These are phyloP conservation scores for Fonsecaea erecta DNA, from an alignment of 2,329 filamentous ascomycete species.

Conservation along the genomic window DNA sequence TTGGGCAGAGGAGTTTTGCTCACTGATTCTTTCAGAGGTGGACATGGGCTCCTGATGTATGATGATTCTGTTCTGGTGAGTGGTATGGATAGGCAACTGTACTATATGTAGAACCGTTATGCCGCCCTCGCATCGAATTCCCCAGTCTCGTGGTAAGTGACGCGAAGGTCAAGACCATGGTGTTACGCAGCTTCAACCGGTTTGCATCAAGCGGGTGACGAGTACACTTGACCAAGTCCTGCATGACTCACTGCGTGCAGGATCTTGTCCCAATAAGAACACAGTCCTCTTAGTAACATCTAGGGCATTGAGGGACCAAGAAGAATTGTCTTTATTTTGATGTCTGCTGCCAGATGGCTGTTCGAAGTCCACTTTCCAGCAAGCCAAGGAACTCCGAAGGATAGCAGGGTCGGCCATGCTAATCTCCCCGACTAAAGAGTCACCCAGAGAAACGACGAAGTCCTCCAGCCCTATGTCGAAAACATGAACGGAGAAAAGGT, in stretches of 20 bases:
- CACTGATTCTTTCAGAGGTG: background rate
- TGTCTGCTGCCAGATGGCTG: background rate
- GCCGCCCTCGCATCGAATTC: background rate
- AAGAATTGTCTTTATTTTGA: background rate
- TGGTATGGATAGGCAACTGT: background rate
- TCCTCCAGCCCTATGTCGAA: background rate
- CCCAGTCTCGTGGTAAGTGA: background rate
- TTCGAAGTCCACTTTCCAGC: background rate
- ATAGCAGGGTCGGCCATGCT: too few relatives aligned
- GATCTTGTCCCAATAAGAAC: background rate
- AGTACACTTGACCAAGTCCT: background rate
- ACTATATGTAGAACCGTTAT: background rate
- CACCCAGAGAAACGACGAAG: too few relatives aligned
- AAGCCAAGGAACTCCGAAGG: background rate
- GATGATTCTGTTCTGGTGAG: background rate
- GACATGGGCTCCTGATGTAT: background rate
- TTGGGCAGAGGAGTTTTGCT: background rate
- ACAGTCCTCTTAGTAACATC: background rate
- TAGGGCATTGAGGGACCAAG: background rate
- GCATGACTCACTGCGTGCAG: background rate
- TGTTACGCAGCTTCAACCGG: background rate
- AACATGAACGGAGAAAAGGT: background rate
- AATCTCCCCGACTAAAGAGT: too few relatives aligned
- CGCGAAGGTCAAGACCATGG: background rate
- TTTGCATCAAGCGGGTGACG: background rate